Conservation (phyloP, 352 stramenopile genomes). For the Phytophthora tubulina region DNA sequence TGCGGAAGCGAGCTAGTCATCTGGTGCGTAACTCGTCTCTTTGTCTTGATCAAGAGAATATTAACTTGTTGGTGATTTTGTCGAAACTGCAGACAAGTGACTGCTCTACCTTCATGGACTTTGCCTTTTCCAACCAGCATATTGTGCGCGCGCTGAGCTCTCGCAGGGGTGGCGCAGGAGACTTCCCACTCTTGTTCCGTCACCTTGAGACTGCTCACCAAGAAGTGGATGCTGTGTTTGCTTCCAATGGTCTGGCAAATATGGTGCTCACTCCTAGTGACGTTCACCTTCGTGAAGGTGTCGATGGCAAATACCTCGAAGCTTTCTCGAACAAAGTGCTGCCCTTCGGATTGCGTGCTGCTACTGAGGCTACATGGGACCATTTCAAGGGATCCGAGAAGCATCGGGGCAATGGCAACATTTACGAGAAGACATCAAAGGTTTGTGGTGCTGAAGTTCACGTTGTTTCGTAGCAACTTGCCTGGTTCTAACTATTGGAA, state of each 20-base stretch:
- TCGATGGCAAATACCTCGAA: conserved; percentile 50
- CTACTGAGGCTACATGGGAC: conserved; percentile 47
- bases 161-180: conserved; percentile 29
- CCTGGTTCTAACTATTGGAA: not conserved
- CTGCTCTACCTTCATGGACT: conserved; percentile 36
- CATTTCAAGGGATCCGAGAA: conserved; percentile 54
- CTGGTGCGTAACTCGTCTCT: conserved; percentile 23
- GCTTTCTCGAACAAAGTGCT: conserved; percentile 55
- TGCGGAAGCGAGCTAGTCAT: conserved; percentile 37
- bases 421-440: conserved; percentile 49
- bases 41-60: not conserved
- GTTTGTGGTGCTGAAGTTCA: conserved; percentile 8
- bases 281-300: conserved; percentile 47
- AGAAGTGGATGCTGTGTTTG: conserved; percentile 45
- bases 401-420: conserved; percentile 43
- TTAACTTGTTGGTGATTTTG: conserved; percentile 14
- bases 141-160: conserved; percentile 31
- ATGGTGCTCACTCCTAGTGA: conserved; percentile 45
- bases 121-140: conserved; percentile 32
- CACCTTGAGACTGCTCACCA: conserved; percentile 39
- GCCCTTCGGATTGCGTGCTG: conserved; percentile 49
- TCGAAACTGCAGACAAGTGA: conserved; percentile 28
- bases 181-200: conserved; percentile 43
- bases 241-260: conserved; percentile 42
- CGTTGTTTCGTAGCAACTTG: not conserved